phyloP scores from a whole-genome alignment of 345 rosid species.

The Salix dunnii region DNA sequence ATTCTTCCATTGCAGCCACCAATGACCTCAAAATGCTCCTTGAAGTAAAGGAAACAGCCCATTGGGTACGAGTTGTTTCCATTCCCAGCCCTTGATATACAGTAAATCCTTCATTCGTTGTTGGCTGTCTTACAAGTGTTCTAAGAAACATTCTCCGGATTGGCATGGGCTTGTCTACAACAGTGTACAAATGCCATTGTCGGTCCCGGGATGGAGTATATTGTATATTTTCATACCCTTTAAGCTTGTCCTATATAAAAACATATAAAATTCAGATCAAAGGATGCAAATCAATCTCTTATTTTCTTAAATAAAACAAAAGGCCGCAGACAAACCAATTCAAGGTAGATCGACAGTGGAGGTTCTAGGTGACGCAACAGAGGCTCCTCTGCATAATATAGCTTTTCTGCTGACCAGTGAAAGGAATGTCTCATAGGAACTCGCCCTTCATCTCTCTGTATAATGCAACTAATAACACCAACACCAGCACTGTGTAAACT shows the following conservation, averaged over 20 bases:
- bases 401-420: slow-evolving; percentile 85
- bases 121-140: slow-evolving; percentile 88
- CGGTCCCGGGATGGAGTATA: slow-evolving; percentile 84
- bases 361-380: slow-evolving; percentile 94
- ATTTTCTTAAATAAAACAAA: background rate
- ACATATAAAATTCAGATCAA: slow-evolving; percentile 19
- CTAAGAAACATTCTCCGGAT: slow-evolving; percentile 92
- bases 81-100: slow-evolving; percentile 56
- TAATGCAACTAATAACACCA: slow-evolving; percentile 90
- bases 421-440: slow-evolving; percentile 98
- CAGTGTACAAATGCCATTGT: slow-evolving; percentile 92
- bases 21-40: slow-evolving; percentile 82
- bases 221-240: slow-evolving; percentile 67
- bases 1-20: slow-evolving; percentile 93
- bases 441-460: slow-evolving; percentile 98
- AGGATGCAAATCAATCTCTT: background rate
- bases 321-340: slow-evolving; percentile 54
- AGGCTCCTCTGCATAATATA: slow-evolving; percentile 85
- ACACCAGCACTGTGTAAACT: slow-evolving; percentile 80
- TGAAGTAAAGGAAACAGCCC: slow-evolving; percentile 64
- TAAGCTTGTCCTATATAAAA: slow-evolving; percentile 83
- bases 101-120: slow-evolving; percentile 56
- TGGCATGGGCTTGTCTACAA: slow-evolving; percentile 73
- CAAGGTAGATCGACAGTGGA: slow-evolving; percentile 92
- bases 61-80: slow-evolving; percentile 39